A percentile compares a stretch with the other conserved stretches of the same genome.
phyloP scores from a whole-genome alignment of 139 green algal genomes.

The Dunaliella primolecta region DNA sequence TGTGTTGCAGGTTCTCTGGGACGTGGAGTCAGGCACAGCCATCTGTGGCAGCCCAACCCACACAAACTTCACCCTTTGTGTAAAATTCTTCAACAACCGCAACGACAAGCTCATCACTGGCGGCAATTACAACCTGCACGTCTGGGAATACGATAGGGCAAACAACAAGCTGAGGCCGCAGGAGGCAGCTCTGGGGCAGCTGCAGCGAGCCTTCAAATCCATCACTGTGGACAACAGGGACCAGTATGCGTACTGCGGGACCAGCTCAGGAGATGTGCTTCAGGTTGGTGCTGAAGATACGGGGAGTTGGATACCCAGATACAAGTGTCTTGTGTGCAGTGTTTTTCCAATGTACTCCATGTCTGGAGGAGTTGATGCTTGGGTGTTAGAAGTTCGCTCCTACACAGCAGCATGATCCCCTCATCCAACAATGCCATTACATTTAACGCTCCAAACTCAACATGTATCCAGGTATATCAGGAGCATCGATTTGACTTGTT shows the following conservation, averaged over 20 bases:
- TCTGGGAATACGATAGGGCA: slow-evolving; percentile 74
- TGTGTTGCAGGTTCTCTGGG: slow-evolving; percentile 79
- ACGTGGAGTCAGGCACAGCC: slow-evolving; percentile 69
- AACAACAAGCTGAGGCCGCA: slow-evolving; percentile 71
- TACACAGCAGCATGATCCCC: too few relatives aligned
- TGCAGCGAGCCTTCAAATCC: slow-evolving; percentile 61
- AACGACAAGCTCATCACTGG: slow-evolving; percentile 65
- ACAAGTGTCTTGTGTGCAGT: too few relatives aligned
- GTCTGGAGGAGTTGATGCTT: too few relatives aligned
- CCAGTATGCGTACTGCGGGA: slow-evolving; percentile 69
- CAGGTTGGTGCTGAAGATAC: slow-evolving; percentile 54
- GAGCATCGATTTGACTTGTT: too few relatives aligned
- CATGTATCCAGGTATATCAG: too few relatives aligned
- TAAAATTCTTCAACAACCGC: slow-evolving; percentile 74
- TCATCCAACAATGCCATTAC: too few relatives aligned
- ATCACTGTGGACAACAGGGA: slow-evolving; percentile 64
- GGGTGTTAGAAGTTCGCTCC: too few relatives aligned
- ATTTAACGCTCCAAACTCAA: too few relatives aligned
- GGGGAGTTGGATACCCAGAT: too few relatives aligned
- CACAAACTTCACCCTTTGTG: slow-evolving; percentile 57
- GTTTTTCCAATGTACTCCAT: too few relatives aligned
- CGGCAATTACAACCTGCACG: slow-evolving; percentile 64
- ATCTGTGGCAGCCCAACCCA: slow-evolving; percentile 76
- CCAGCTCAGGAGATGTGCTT: slow-evolving; percentile 73
- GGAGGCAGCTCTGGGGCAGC: slow-evolving; percentile 64